phyloP scores from a whole-genome alignment of 441 rosid genomes.

The Jatropha podagrica region DNA sequence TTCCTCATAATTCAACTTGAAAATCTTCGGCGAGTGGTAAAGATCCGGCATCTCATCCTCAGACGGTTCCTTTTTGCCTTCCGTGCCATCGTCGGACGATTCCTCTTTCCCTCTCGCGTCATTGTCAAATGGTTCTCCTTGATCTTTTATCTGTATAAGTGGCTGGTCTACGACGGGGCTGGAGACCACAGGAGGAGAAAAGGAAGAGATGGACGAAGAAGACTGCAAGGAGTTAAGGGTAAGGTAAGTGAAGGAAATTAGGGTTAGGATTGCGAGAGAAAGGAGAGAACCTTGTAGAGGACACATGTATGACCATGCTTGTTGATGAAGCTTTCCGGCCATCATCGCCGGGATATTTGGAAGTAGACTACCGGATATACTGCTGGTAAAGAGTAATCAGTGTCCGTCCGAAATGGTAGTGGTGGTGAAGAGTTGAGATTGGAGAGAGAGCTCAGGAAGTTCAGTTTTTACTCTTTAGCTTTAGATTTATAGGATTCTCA shows the following conservation, averaged over 20 bases:
- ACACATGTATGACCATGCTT: conserved; percentile 34
- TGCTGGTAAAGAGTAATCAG: not conserved
- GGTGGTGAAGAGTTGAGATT: not conserved
- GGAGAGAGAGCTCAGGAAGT: no score
- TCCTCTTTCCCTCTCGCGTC: not conserved
- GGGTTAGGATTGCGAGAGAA: conserved; percentile 60
- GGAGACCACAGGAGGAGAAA: conserved; percentile 22
- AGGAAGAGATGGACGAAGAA: conserved; percentile 19
- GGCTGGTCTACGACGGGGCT: not conserved
- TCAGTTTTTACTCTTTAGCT: no score
- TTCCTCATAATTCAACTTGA: conserved; percentile 61
- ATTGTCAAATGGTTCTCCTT: not conserved
- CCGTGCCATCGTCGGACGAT: not conserved
- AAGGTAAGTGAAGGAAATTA: conserved; percentile 60
- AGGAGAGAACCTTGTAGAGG: conserved; percentile 67
- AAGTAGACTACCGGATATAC: not conserved
- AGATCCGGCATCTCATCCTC: conserved; percentile 45
- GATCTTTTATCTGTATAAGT: not conserved
- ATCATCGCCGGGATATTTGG: conserved; percentile 33
- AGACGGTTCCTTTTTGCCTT: not conserved
- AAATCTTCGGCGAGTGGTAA: conserved; percentile 64
- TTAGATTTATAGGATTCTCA: no score
- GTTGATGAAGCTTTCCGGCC: conserved; percentile 38
- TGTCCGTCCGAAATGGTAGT: not conserved
- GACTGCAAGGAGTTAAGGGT: conserved; percentile 60